phyloP scores from a whole-genome alignment of 78 protist species.

The Protostelium mycophagum region DNA sequence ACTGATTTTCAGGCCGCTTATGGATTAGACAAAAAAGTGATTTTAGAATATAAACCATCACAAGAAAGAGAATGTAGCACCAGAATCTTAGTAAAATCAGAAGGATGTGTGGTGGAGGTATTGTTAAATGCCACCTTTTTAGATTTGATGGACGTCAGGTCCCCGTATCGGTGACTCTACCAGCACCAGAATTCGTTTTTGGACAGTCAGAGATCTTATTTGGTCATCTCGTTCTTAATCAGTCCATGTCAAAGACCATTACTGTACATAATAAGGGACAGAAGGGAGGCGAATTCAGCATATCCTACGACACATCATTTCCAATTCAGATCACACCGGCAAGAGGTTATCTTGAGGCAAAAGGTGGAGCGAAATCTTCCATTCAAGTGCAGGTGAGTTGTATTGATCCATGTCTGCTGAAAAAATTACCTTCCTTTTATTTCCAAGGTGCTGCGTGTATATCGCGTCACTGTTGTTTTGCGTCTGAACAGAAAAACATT shows the following conservation, averaged over 20 bases:
- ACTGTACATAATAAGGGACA: constrained; percentile 1
- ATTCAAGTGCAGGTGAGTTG: not conserved
- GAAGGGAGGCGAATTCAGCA: not conserved
- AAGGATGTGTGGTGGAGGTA: not conserved
- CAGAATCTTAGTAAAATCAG: not conserved
- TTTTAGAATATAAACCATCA: not conserved
- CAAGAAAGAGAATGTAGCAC: not conserved
- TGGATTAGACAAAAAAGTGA: not conserved
- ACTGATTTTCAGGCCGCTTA: not conserved
- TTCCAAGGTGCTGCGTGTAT: no score
- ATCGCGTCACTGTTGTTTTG: no score
- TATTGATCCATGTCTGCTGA: not conserved
- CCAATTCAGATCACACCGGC: not conserved
- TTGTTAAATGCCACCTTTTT: not conserved
- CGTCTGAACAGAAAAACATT: no score
- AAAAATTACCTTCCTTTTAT: not conserved
- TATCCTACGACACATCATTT: not conserved
- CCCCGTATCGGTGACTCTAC: not conserved
- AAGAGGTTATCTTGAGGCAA: not conserved
- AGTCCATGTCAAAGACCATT: not conserved
- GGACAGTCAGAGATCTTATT: not conserved
- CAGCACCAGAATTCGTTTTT: not conserved
- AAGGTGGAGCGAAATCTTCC: not conserved
- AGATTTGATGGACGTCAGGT: not conserved
- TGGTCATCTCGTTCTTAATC: not conserved